These are phyloP conservation scores for Hypoxylon perforatum DNA, from an alignment of 495 filamentous ascomycete genomes.

Conservation along the genomic window DNA sequence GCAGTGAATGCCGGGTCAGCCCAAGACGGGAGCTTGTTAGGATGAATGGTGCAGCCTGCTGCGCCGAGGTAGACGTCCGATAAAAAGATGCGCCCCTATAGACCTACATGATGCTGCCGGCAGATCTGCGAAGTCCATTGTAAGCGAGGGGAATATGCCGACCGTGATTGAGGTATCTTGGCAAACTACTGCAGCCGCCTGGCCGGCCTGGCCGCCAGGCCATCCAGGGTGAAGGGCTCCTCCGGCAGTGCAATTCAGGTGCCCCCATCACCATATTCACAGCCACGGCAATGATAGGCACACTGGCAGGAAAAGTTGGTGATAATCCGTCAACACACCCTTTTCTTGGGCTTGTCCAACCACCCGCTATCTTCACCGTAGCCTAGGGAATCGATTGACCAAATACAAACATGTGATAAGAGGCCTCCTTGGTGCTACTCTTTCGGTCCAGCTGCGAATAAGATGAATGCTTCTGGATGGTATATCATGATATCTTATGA, in stretches of 20 bases:
- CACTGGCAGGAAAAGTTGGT: neutral
- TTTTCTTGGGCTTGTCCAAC: neutral
- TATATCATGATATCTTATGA: no score
- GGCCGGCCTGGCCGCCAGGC: no score
- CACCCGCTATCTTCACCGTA: neutral
- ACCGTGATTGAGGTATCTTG: conserved; percentile 8
- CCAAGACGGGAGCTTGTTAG: neutral
- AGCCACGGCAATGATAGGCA: neutral
- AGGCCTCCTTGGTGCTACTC: conserved; percentile 1
- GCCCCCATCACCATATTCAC: neutral
- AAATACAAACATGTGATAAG: neutral
- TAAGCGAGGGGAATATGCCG: conserved; percentile 7
- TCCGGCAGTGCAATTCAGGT: neutral
- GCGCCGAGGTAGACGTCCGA: conserved; percentile 2
- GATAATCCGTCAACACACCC: neutral
- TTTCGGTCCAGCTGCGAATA: conserved; percentile 2
- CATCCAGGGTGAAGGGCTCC: neutral
- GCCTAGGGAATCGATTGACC: neutral
- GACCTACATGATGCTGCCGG: conserved; percentile 1
- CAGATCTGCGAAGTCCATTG: conserved; percentile 14
- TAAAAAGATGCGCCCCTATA: conserved; percentile 7
- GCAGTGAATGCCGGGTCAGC: conserved; percentile 4
- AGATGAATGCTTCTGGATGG: no score
- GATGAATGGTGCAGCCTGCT: neutral
- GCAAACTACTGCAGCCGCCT: neutral